Percentiles rank a stretch among this genome's conserved stretches.
Evolutionary conservation across 1,284 basidiomycete species (phyloP).

Genomic region (Tylopilus orsonianus): DNA sequence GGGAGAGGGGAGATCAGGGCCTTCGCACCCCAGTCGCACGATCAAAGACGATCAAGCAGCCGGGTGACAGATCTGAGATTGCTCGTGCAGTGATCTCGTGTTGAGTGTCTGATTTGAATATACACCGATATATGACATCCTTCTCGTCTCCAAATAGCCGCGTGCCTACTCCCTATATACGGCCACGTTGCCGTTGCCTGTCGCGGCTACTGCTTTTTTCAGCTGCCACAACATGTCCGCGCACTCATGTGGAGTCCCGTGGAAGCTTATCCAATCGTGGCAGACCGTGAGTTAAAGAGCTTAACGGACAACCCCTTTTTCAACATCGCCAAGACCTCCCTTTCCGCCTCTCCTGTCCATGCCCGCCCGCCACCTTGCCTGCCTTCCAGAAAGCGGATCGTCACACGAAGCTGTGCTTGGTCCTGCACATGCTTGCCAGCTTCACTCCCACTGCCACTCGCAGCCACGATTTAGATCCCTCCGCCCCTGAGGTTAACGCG

Average conservation of each 20-base stretch:
- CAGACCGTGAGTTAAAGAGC: slow-evolving; percentile 37
- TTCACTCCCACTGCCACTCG: slow-evolving; percentile 10
- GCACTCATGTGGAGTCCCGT: slow-evolving; percentile 34
- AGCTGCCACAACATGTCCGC: slow-evolving; percentile 33
- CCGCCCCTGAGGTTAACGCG: slow-evolving; percentile 14
- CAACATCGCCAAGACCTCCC: slow-evolving; percentile 17
- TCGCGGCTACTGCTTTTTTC: slow-evolving; percentile 33
- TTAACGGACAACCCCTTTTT: slow-evolving; percentile 36
- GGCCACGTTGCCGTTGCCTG: slow-evolving; percentile 47
- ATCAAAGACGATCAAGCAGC: slow-evolving; percentile 52
- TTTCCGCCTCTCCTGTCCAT: slow-evolving; percentile 10
- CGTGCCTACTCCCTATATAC: slow-evolving; percentile 44
- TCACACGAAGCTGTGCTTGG: slow-evolving; percentile 18
- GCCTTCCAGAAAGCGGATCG: slow-evolving; percentile 29
- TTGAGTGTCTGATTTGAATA: slow-evolving; percentile 43
- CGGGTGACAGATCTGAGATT: slow-evolving; percentile 40
- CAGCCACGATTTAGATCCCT: slow-evolving; percentile 1
- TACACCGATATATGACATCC: slow-evolving; percentile 35
- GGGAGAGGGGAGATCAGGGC: slow-evolving; percentile 42
- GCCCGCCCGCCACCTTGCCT: slow-evolving; percentile 7
- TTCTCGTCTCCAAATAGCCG: slow-evolving; percentile 45
- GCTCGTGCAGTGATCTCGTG: slow-evolving; percentile 36
- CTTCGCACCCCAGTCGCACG: slow-evolving; percentile 47
- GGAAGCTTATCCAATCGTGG: slow-evolving; percentile 38
- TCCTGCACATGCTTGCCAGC: not conserved